phyloP scores from a whole-genome alignment of 345 rosid genomes.

The Rhizophora mangle region DNA sequence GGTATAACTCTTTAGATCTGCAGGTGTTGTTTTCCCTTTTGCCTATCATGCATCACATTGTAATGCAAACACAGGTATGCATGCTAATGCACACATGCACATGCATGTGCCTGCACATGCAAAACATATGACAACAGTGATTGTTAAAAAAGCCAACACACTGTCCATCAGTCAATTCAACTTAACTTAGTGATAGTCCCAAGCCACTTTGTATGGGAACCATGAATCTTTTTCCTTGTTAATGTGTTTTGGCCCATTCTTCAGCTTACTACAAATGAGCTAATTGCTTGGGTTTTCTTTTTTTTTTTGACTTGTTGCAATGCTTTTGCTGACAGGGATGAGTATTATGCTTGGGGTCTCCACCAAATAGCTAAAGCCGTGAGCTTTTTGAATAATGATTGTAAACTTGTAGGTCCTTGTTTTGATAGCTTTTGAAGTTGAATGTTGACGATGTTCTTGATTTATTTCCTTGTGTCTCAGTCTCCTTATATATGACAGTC shows the following conservation, averaged over 20 bases:
- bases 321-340: slow-evolving; percentile 62
- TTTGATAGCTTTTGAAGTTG: not conserved
- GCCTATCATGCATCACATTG: not conserved
- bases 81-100: not conserved
- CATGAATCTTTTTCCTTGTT: not conserved
- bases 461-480: not conserved
- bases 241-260: slow-evolving; percentile 1
- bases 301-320: not conserved
- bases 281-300: not conserved
- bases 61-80: not conserved
- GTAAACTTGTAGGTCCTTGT: slow-evolving; percentile 77
- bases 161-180: not conserved
- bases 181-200: not conserved
- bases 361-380: slow-evolving; percentile 94
- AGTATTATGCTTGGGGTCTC: slow-evolving; percentile 92
- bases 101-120: not conserved
- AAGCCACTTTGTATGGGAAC: not conserved
- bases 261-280: not conserved
- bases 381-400: slow-evolving; percentile 97
- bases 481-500: slow-evolving; percentile 5
- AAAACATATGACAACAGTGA: not conserved
- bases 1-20: slow-evolving; percentile 40
- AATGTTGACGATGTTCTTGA: not conserved
- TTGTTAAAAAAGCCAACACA: not conserved
- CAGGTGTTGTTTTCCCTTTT: not conserved